Evolutionary conservation across 2,329 filamentous ascomycete genomes (phyloP), one percentile per base, ranked within the genome.

Genomic region (Cercospora zeina): DNA sequence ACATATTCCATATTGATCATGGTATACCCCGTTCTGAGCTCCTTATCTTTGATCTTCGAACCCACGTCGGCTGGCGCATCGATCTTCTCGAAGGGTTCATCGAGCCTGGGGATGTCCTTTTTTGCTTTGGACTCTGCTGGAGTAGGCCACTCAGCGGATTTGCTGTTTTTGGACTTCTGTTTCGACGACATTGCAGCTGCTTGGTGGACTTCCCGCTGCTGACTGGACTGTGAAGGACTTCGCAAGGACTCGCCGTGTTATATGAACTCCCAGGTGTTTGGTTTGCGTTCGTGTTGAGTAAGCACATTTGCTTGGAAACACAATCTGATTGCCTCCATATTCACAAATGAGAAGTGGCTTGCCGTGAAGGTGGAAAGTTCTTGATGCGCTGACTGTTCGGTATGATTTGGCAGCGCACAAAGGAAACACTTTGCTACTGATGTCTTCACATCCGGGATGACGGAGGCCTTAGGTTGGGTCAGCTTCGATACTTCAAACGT

Each of bases 1-100:
- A 55, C 11, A 16, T 33, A 11, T 27, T 55, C 42, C 53, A 39
- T 55, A 6, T 55, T 19, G 34, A 42, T 42, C 31, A 55, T 34
- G 19, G 24, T 36, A 19, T 42, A 42, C 16, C 53, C 34, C 34
- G 37, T 11, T 13, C 21, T 24, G 33, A 36, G 21, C 14, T 55
- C 34, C 16, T 37, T 37, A 10, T 55, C 53, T 34, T 55, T 37
- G 33, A 27, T 16, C 13, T 39, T 30, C 11, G 47, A 27, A 31
- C 3, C 14, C 30, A 27, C 30, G 13, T 51, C 24, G 39, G 39
- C 21, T 19, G 39, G 39, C 39, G 39, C 39, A 1, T 45, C 39
- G 16, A 45, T 45, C 39, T 45, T 45, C 39, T 45, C 39, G 10
- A 45, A 45, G 19, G 39, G 16, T 24, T 45, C 39, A 10, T 45